These are phyloP conservation scores for Paramarasmius palmivorus DNA, from an alignment of 1,284 basidiomycete genomes.

Conservation along the genomic window DNA sequence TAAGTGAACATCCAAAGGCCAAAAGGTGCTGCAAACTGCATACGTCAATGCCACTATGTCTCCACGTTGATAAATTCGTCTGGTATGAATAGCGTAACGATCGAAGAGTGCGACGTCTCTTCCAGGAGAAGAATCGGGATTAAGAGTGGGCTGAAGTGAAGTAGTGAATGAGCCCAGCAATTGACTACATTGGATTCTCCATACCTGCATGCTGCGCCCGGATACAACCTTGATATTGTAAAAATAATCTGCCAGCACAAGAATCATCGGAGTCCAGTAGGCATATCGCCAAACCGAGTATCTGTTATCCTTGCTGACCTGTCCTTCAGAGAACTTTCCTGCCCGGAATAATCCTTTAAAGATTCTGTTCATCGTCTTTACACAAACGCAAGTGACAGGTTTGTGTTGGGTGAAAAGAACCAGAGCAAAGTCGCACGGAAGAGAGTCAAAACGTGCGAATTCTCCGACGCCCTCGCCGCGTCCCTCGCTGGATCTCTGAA, in stretches of 20 bases:
- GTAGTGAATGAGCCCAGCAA: background rate
- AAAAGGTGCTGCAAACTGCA: conserved; percentile 13
- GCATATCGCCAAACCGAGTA: conserved; percentile 23
- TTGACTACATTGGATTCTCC: conserved; percentile 14
- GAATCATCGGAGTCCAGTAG: conserved; percentile 59
- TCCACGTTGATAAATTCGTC: conserved; percentile 45
- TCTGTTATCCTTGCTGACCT: too few species aligned
- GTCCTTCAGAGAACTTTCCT: too few species aligned
- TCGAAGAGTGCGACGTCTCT: conserved; percentile 68
- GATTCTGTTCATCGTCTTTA: too few species aligned
- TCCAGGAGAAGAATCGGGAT: conserved; percentile 64
- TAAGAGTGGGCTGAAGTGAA: conserved; percentile 65
- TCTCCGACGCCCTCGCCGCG: too few species aligned
- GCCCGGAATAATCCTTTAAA: too few species aligned
- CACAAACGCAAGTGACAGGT: too few species aligned
- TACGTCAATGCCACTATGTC: conserved; percentile 69
- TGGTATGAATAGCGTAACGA: conserved; percentile 42
- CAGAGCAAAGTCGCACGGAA: too few species aligned
- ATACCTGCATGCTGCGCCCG: conserved; percentile 78
- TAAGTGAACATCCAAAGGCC: background rate
- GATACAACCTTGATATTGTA: conserved; percentile 56
- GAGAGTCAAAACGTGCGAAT: too few species aligned
- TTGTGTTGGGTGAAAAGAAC: too few species aligned
- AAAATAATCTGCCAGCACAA: conserved; percentile 51
- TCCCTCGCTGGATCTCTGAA: too few species aligned